Base-by-base conservation (phyloP, 1,284 basidiomycete species). In the Mycosarcoma maydis region DNA sequence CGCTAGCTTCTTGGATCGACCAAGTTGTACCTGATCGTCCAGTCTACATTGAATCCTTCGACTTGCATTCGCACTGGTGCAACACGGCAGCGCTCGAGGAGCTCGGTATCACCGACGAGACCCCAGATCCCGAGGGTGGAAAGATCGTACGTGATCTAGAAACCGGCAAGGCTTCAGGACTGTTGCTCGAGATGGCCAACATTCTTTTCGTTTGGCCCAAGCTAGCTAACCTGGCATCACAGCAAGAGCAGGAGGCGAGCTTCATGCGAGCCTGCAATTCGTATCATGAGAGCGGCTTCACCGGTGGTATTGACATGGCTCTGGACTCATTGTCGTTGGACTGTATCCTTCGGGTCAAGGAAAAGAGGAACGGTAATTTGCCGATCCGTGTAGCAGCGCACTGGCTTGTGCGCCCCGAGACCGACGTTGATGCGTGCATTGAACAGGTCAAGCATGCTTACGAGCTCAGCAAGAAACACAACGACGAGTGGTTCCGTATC, bases 11-110 rank as follows among this genome's bases (percentile, higher is more conserved):
- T 6, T 61, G 55, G 54, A 39, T 67, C 14, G 69, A 72, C 24
- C 38, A 56, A 23, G 45, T 72, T 7, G 65, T 68, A 0, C 65
- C 65, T 8, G 59, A 66, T 27, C 44, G 57, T 9, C 69, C 65
- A 6, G 65, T 72, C 29, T 69, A 72, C 37, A 56, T 72, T 16
- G 56, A 59, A 23, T 41, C 65, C 10, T 54, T 55, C 24, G 69
- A 68, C n/a, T 53, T 68, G 3, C 65, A 68, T 33, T 69, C 65
- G 37, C 51, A 54, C 32, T 68, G 64, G 66, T 51, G 50, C 65
- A 69, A 68, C 39, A 59, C 65, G 3, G 52, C 50, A 22, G 69
- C 69, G n/a, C 57, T 72, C 23, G 10, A 50, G 2, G 65, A 68
- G 40, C 51, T 72, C 9, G 69, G 58, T n/a, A 57, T 72, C 38